Conservation (phyloP, 2,329 filamentous ascomycete genomes). For the Colletotrichum sp. region DNA sequence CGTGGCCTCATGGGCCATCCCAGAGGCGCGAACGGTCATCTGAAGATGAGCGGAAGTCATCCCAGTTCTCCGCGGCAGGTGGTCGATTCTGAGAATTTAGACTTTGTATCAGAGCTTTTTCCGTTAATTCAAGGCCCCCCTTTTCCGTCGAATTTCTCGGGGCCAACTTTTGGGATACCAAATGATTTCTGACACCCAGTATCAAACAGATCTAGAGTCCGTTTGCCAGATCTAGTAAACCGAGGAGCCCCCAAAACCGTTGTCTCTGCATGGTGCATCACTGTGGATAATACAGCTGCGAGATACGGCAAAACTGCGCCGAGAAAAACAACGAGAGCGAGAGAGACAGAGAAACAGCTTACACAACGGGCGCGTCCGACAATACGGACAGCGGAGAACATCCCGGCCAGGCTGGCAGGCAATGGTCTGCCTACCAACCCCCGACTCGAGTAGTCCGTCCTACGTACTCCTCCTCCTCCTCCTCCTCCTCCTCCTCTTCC, state of each 20-base stretch:
- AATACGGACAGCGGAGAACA: neutral
- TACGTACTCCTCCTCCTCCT: neutral
- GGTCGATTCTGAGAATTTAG: conserved; percentile 5
- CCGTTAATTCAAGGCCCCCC: neutral
- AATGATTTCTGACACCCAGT: neutral
- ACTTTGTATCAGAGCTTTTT: conserved; percentile 6
- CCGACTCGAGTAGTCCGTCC: neutral
- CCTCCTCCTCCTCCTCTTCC: neutral
- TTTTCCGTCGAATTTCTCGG: neutral
- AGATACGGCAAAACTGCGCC: neutral
- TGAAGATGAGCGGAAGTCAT: neutral
- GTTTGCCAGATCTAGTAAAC: neutral
- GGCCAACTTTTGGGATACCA: neutral
- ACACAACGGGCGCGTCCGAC: neutral
- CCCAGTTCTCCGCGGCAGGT: neutral
- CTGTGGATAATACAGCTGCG: conserved; percentile 1
- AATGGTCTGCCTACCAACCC: neutral
- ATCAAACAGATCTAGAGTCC: neutral
- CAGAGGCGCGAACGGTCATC: neutral
- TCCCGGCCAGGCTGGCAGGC: neutral
- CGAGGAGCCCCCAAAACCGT: neutral
- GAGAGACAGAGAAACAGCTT: neutral
- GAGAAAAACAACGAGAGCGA: neutral
- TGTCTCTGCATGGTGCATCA: neutral
- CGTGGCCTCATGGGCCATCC: neutral